Base-by-base conservation (phyloP, 345 rosid species). In the Populus ilicifolia region DNA sequence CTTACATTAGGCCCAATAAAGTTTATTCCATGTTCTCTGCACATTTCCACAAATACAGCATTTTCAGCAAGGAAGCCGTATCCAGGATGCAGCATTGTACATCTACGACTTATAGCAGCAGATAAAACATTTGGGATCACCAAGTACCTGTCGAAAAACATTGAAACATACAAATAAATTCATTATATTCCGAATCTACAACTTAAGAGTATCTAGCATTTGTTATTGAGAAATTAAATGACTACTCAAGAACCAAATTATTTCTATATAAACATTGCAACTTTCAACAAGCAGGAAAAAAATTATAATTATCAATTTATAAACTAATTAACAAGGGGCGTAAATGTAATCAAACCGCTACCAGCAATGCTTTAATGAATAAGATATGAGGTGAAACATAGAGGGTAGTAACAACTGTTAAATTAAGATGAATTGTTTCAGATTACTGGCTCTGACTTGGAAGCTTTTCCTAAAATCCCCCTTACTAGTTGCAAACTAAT, bases 41-140 rank as follows among this genome's bases (percentile, higher is more conserved):
- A 96, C 98, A 93, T 93, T 80, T 96, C 98, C 70, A 96, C 99
- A 77, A 96, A 96, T 10, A 83, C 88, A 68, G 99, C 98, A 83
- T 96, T 96, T 83, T 96, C 99, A 27, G 99, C 90, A 78, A 96
- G 98, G 86, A 96, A 93, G 23, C 99, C 99, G 80, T 96, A 96
- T 77, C 99, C 99, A 79, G 99, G 99, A 89, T 96, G 99, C 67
- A 96, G 88, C 99, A 96, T 93, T 35, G 98, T 93, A 80, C 99
- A 96, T 54, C 88, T 84, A 13, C 91, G 90, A 86, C 94, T 96
- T 20, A 89, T 87, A 67, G 99, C 99, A 79, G 98, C 99, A 17
- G 99, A 90, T 44, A 96, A 77, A 80, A 93, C 99, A 88, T 96
- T 96, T 8, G 93, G 92, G 67, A 92, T 91, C 84, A 92, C 76